phyloP scores from a whole-genome alignment of 805 yeast species.

The Saccharomycopsis schoenii region DNA sequence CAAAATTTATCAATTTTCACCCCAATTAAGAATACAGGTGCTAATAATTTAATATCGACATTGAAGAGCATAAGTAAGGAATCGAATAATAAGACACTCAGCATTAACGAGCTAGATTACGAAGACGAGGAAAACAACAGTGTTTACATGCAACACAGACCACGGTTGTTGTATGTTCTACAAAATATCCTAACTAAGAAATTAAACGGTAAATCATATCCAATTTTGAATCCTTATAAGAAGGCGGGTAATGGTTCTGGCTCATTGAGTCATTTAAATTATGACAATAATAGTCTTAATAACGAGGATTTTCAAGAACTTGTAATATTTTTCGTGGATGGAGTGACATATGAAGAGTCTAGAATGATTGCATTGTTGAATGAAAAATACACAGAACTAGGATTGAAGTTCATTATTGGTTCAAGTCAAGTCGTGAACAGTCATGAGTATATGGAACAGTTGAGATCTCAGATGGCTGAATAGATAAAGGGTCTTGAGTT shows the following conservation, averaged over 20 bases:
- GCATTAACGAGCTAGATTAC: conserved; percentile 10
- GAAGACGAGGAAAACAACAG: conserved; percentile 41
- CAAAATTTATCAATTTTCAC: conserved; percentile 11
- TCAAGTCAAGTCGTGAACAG: conserved; percentile 57
- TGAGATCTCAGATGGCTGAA: neutral
- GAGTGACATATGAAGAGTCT: conserved; percentile 88
- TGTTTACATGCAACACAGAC: conserved; percentile 86
- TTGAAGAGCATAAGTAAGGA: conserved; percentile 9
- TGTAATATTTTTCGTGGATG: conserved; percentile 73
- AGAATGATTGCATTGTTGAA: conserved; percentile 69
- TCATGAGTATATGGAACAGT: conserved; percentile 25
- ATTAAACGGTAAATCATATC: conserved; percentile 32
- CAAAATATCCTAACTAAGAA: conserved; percentile 33
- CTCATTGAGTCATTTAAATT: neutral
- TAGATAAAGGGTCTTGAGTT: neutral
- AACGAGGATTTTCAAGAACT: conserved; percentile 47
- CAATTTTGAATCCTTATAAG: conserved; percentile 31
- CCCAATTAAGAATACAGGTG: conserved; percentile 6
- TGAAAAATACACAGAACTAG: conserved; percentile 29
- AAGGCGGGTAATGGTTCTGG: conserved; percentile 25
- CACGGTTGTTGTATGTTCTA: conserved; percentile 49
- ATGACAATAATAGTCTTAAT: conserved; percentile 16
- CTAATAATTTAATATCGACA: conserved; percentile 9
- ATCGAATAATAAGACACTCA: conserved; percentile 19
- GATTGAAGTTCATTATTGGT: conserved; percentile 68